Evolutionary conservation across 176 grass and related monocot species (phyloP), one percentile per base, ranked within the genome.

Genomic region (Ensete glaucum): DNA sequence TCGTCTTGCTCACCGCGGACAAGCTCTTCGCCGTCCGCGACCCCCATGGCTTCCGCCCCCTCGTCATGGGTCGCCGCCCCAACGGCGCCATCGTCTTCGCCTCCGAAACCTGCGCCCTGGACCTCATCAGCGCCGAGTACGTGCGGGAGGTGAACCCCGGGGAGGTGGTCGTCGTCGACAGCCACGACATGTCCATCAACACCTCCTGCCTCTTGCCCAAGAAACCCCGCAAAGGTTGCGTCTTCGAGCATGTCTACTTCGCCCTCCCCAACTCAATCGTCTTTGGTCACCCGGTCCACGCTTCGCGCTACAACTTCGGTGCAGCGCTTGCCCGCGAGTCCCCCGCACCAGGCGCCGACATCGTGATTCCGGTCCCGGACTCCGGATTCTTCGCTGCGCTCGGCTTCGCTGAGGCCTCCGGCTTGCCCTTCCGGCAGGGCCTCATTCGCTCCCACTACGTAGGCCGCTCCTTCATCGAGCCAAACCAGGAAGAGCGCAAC

Each of bases 171-270:
- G 85, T 85, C 7, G 85, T 94, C 50, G 96, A 99, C 77, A 80
- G 76, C 76, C 54, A 74, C 9, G 96, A 99, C 78, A 94, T 91
- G 86, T 88, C 83, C 0, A 50, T 94, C 1, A 88, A 82, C 27
- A 89, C 85, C 0, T 72, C 81, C 23, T 99, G 88, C 79, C 90
- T 99, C 43, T 73, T 95, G 70, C 91, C 88, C 43, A 79, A 52
- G 48, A 87, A 82, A 52, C 91, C 88, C 1, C 86, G 91, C 26
- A 94, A 91, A 82, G 84, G 86, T 7, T 99, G 96, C 79, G 80
- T 99, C 43, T 99, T 99, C 50, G 96, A 99, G 79, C 96, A 99
- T 81, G 85, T 99, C 79, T 95, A 99, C 85, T 99, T 95, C 64
- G 81, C 88, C 22, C 79, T 94, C 22, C 96, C 96, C 62, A 86